Percentiles rank a stretch among this genome's conserved stretches.
Evolutionary conservation across 768 basidiomycete species (phyloP).

Genomic region (Suillus subaureus): DNA sequence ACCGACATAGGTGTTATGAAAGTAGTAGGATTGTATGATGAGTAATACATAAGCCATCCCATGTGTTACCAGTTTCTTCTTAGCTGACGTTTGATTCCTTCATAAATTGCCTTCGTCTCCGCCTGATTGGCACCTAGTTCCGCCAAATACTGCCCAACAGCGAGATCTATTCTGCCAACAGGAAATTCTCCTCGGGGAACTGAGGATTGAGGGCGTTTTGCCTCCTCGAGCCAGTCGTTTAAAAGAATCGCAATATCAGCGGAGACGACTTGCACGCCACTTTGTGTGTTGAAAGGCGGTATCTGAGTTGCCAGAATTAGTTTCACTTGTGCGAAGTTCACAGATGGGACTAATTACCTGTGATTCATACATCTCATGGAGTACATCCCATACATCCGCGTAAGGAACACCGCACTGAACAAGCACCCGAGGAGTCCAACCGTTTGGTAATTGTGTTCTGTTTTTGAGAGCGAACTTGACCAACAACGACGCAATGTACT

Average conservation of each 20-base stretch:
- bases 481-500: slow-evolving; percentile 72
- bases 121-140: slow-evolving; percentile 64
- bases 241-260: slow-evolving; percentile 82
- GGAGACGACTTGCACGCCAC: slow-evolving; percentile 77
- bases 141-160: slow-evolving; percentile 72
- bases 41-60: neutral
- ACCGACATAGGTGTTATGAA: neutral
- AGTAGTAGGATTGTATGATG: neutral
- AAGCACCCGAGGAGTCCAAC: slow-evolving; percentile 83
- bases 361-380: slow-evolving; percentile 86
- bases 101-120: slow-evolving; percentile 68
- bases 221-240: slow-evolving; percentile 78
- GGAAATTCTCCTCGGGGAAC: slow-evolving; percentile 70
- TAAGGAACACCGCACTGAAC: slow-evolving; percentile 82
- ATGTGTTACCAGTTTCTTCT: slow-evolving; percentile 64
- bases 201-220: slow-evolving; percentile 70
- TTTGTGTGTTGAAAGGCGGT: slow-evolving; percentile 82
- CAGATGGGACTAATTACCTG: slow-evolving; percentile 54
- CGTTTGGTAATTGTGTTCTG: slow-evolving; percentile 58
- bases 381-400: slow-evolving; percentile 80
- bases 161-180: slow-evolving; percentile 71
- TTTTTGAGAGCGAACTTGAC: slow-evolving; percentile 72
- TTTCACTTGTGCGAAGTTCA: neutral
- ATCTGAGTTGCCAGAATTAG: slow-evolving; percentile 45
- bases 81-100: slow-evolving; percentile 70